Conservation (phyloP, 345 rosid genomes). For the Camelina neglecta region DNA sequence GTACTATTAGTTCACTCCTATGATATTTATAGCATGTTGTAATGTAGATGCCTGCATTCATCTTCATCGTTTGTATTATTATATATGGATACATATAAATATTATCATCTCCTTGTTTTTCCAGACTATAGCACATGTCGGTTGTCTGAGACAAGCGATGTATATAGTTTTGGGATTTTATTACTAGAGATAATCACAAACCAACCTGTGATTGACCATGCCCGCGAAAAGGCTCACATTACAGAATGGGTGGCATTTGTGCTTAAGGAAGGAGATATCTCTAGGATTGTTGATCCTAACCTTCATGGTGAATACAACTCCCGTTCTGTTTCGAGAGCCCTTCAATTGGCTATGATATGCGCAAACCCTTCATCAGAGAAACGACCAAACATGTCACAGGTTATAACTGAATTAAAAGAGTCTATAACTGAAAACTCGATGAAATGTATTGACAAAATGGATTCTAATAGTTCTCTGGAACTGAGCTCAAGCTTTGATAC, state of each 20-base stretch:
- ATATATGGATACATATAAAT: not conserved
- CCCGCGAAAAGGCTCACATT: constrained; percentile 34
- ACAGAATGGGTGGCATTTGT: constrained; percentile 42
- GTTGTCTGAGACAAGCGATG: constrained; percentile 51
- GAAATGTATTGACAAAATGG: not conserved
- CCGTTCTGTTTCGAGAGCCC: constrained; percentile 47
- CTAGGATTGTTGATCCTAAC: constrained; percentile 50
- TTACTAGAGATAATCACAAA: constrained; percentile 56
- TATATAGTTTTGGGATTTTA: constrained; percentile 58
- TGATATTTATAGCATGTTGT: not conserved
- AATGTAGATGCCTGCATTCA: not conserved
- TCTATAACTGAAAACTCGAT: constrained; percentile 16
- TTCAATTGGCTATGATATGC: constrained; percentile 55
- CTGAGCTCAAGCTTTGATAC: not conserved
- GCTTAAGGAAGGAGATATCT: constrained; percentile 47
- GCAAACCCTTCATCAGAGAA: constrained; percentile 26
- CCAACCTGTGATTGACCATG: constrained; percentile 37
- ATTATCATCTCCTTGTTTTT: not conserved
- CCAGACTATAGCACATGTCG: constrained; percentile 39
- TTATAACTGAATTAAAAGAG: constrained; percentile 43
- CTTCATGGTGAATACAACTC: constrained; percentile 42
- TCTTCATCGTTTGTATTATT: not conserved
- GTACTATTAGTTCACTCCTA: not conserved
- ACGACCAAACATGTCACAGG: constrained; percentile 50
- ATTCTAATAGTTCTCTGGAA: not conserved